Percentiles rank a stretch among this genome's conserved stretches.
phyloP scores from a whole-genome alignment of 176 grass and related monocot genomes.

The Melocanna baccifera region DNA sequence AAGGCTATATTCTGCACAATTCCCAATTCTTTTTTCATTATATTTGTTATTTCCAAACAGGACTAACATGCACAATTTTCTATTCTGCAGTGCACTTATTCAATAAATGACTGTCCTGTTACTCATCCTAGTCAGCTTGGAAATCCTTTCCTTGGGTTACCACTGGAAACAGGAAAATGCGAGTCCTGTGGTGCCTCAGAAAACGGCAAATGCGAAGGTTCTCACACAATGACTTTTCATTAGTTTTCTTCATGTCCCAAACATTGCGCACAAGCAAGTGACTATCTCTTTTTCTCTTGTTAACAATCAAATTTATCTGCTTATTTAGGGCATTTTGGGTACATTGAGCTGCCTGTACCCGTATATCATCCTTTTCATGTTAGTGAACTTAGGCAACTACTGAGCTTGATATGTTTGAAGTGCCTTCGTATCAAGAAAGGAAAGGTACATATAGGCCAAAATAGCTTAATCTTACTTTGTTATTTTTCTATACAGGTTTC shows the following conservation, averaged over 20 bases:
- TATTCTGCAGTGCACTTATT: slow-evolving; percentile 56
- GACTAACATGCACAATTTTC: slow-evolving; percentile 4
- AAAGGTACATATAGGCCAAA: slow-evolving; percentile 44
- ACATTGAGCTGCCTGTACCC: slow-evolving; percentile 80
- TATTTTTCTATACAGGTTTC: not conserved
- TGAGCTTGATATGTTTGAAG: slow-evolving; percentile 73
- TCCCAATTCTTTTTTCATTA: not conserved
- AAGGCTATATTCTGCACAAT: not conserved
- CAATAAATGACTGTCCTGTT: slow-evolving; percentile 64
- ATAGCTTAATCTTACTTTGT: not conserved
- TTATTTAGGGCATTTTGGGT: slow-evolving; percentile 88
- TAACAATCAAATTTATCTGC: slow-evolving; percentile 23
- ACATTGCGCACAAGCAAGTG: slow-evolving; percentile 6
- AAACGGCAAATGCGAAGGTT: slow-evolving; percentile 85
- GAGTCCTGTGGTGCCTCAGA: slow-evolving; percentile 89
- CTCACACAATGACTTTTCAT: slow-evolving; percentile 17
- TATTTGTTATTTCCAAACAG: slow-evolving; percentile 2
- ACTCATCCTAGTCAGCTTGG: slow-evolving; percentile 80
- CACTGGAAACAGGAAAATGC: slow-evolving; percentile 77
- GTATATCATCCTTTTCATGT: slow-evolving; percentile 86
- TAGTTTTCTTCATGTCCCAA: not conserved
- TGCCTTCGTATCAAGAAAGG: slow-evolving; percentile 85
- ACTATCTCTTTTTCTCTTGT: not conserved
- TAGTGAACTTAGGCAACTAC: slow-evolving; percentile 65
- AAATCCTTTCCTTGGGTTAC: slow-evolving; percentile 90